These are phyloP conservation scores for Ogataea trehaloabstinens DNA, from an alignment of 805 yeast species.

Conservation along the genomic window DNA sequence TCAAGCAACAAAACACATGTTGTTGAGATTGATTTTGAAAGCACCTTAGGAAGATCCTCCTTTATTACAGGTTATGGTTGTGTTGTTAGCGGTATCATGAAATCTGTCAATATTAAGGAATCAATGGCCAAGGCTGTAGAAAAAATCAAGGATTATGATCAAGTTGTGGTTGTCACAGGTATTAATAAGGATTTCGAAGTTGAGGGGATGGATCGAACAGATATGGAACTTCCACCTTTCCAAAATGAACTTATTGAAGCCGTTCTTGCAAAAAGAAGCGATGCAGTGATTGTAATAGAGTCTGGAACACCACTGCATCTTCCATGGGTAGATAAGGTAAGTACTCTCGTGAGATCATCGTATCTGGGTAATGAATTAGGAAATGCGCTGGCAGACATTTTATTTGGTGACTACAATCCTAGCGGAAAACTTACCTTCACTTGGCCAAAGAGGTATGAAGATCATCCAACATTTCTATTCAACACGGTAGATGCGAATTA, in stretches of 20 bases:
- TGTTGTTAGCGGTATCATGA: constrained; percentile 1
- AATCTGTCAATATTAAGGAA: constrained; percentile 1
- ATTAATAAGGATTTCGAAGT: background rate
- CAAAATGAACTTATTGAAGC: background rate
- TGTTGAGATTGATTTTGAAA: background rate
- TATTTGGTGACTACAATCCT: background rate
- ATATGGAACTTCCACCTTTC: background rate
- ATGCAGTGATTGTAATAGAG: background rate
- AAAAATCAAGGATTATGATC: background rate
- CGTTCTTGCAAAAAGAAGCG: background rate
- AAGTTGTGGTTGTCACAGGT: background rate
- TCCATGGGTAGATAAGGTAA: background rate
- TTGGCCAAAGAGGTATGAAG: background rate
- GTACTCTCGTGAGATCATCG: background rate
- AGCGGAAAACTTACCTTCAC: background rate
- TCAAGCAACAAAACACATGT: too few relatives aligned
- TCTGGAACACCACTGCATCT: background rate
- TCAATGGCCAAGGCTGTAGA: background rate
- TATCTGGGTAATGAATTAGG: background rate
- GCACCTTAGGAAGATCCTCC: background rate
- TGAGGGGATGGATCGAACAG: background rate
- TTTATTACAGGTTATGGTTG: constrained; percentile 3
- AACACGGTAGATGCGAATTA: background rate
- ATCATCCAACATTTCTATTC: background rate
- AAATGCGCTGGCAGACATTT: background rate